phyloP scores from a whole-genome alignment of 176 grass and related monocot genomes.

The Cenchrus purpureus region DNA sequence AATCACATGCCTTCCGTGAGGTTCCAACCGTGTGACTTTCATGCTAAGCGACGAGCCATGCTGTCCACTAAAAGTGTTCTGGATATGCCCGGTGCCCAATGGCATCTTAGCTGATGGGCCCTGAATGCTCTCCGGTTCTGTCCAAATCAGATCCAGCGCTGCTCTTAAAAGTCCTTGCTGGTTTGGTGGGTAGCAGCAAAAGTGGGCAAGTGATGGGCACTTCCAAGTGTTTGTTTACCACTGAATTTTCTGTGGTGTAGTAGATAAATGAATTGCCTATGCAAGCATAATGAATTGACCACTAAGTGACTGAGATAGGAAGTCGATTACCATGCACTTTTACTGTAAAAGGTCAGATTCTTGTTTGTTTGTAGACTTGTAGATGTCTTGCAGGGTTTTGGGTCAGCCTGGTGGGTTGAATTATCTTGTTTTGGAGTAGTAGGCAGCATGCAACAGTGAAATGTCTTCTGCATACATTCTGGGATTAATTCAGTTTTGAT shows the following conservation, averaged over 20 bases:
- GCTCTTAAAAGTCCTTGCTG: constrained; percentile 21
- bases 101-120: constrained; percentile 19
- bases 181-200: constrained; percentile 8
- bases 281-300: neutral
- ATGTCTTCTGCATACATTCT: constrained; percentile 15
- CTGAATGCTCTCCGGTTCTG: neutral
- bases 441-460: constrained; percentile 7
- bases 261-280: constrained; percentile 13
- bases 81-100: constrained; percentile 27
- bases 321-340: neutral
- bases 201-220: neutral
- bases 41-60: constrained; percentile 1
- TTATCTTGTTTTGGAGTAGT: neutral
- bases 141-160: constrained; percentile 23
- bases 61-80: constrained; percentile 37
- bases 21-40: neutral
- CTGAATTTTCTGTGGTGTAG: neutral
- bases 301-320: neutral
- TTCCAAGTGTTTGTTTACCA: neutral
- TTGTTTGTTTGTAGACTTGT: neutral
- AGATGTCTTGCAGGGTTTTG: neutral
- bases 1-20: constrained; percentile 34
- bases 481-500: neutral
- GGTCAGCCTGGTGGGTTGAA: neutral
- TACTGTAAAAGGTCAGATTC: constrained; percentile 3